Percentiles rank a stretch among this genome's conserved stretches.
Evolutionary conservation across 192 early-diverging fungal species (phyloP).

Genomic region (Backusella parvicylindrica): DNA sequence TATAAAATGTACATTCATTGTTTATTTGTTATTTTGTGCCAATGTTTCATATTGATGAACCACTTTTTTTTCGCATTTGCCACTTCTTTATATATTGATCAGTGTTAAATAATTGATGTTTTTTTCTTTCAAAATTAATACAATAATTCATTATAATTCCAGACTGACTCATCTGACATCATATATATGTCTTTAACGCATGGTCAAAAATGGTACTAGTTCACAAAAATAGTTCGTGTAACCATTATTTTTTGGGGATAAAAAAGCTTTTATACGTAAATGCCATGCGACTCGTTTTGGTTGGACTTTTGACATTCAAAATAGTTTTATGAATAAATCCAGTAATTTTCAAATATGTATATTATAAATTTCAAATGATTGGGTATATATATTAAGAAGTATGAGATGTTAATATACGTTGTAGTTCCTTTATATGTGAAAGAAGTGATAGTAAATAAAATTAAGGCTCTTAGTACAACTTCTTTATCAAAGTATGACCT

Average conservation of each 20-base stretch:
- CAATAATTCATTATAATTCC: neutral
- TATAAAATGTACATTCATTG: neutral
- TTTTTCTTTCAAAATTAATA: neutral
- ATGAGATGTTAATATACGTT: slow-evolving; percentile 16
- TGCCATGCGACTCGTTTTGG: neutral
- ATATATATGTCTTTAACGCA: neutral
- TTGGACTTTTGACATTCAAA: neutral
- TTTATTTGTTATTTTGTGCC: neutral
- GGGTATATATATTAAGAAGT: slow-evolving; percentile 6
- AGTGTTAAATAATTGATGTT: neutral
- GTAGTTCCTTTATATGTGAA: neutral
- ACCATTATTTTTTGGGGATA: neutral
- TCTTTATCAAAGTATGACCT: neutral
- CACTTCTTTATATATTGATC: neutral
- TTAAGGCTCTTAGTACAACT: neutral
- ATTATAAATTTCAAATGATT: neutral
- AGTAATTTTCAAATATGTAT: neutral
- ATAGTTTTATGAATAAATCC: neutral
- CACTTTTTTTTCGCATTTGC: neutral
- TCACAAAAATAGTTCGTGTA: slow-evolving; percentile 1
- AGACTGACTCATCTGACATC: neutral
- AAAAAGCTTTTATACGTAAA: neutral
- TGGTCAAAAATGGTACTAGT: slow-evolving; percentile 6
- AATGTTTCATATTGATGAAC: neutral
- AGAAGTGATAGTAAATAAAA: neutral